Base-by-base conservation (phyloP, 495 filamentous ascomycete genomes). In the Astrothelium subdiscretum region DNA sequence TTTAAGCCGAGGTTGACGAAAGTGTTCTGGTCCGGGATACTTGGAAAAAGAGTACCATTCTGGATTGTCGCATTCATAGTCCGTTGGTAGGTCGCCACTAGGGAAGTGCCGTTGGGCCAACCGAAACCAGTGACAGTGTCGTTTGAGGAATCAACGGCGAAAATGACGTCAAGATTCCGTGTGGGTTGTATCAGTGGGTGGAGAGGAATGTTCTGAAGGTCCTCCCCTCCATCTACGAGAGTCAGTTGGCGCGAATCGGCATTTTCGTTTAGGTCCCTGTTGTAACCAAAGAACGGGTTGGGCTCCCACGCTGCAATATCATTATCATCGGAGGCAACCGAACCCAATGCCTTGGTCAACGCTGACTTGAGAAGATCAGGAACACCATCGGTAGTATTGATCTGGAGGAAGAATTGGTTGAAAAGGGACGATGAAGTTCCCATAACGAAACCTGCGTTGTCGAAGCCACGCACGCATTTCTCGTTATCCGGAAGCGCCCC, bases 381-480 rank as follows among this genome's bases (percentile, higher is more conserved):
- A 11, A 79, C 79, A 15, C 69, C 68, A 63, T 79, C 74, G 29
- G 73, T 70, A 10, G 29, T 31, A 63, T 76, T 69, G 48, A 90
- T 77, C 40, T 83, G 70, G 0, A 91, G 78, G 1, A 94, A 67
- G 72, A 87, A 79, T 60, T 79, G 73, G 75, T 97, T 97, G 84
- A 97, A 97, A 32, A 97, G 81, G 11, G 87, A 87, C 22, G 86
- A 90, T n/a, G 87, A 92, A 0, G 92, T 96, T 32, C 92, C 94
- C 82, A 95, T 91, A 32, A 96, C 75, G 71, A 81, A 97, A 26
- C 90, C 91, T 48, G 79, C 82, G 68, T 90, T 90, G 76, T 97
- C 92, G 67, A 90, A 95, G 3, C 92, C 92, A 8, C 75, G 72
- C 2, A 95, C 78, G 71, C 92, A 97, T 31, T 74, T 68, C 61